Evolutionary conservation across 139 green algal species (phyloP), one percentile per base, ranked within the genome.

Genomic region (Chlamydomonas schloesseri): DNA sequence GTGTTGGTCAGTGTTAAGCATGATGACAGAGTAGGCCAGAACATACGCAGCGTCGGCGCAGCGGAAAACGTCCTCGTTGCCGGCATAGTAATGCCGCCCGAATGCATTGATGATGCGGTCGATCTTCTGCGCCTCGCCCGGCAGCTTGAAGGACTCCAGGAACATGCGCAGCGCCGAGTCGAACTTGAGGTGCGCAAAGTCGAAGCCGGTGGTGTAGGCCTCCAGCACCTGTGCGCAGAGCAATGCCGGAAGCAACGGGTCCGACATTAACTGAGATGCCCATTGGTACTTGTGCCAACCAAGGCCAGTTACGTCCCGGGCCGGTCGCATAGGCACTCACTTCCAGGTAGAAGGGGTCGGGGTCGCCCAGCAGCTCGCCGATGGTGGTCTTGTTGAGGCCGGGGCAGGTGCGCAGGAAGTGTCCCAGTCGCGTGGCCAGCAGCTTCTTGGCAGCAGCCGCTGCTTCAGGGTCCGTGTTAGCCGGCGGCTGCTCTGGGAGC

Each of bases 101-200:
- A 92, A 92, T 28, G 83, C 71, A 80, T 94, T 94, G 88, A 99
- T 98, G 69, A 99, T 94, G 37, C 98, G 91, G 90, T 99, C 98
- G 67, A 99, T 99, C 93, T 99, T 99, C 93, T 99, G 98, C 15
- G 98, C 97, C 91, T 99, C 98, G 13, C 98, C 98, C 20, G 98
- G 97, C 69, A 99, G 91, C 33, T 92, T 92, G 89, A 98, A 98
- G 47, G 91, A 94, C 47, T 93, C 92, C 55, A 94, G 81, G 80
- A 93, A 95, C 69, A 92, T 89, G 75, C 93, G 95, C 88, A 99
- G 97, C 28, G 95, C 97, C 18, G 93, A 93, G 70, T 99, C 97
- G 89, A 99, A 99, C 2, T 95, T 93, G 42, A 96, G 71, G 68
- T 78, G 67, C 9, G 72, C 79, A 83, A 99, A 99, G 82, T 98